These are phyloP conservation scores for Pneumocystis carinii DNA, from an alignment of 1,139 yeast genomes.

Conservation along the genomic window DNA sequence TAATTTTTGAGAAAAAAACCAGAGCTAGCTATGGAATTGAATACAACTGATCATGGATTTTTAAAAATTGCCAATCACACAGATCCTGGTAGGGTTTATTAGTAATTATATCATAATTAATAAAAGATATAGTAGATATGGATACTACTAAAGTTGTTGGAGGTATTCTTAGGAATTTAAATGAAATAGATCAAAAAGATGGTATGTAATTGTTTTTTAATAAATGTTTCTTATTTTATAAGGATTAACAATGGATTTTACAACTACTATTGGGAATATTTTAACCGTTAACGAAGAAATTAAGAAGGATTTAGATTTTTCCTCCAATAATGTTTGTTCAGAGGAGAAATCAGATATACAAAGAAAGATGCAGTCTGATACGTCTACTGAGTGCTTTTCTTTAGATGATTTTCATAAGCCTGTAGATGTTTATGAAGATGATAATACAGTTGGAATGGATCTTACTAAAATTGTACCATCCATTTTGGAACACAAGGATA, in stretches of 20 bases:
- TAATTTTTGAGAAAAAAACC: neutral
- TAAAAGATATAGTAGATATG: conserved; percentile 8
- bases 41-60: neutral
- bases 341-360: neutral
- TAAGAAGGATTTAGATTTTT: neutral
- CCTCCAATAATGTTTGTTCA: neutral
- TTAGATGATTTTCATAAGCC: neutral
- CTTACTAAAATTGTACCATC: neutral
- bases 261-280: conserved; percentile 6
- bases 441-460: conserved; percentile 10
- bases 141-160: conserved; percentile 15
- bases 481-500: neutral
- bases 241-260: conserved; percentile 12
- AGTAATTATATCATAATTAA: neutral
- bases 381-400: neutral
- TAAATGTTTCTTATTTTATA: neutral
- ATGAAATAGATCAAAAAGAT: neutral
- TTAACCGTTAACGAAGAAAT: neutral
- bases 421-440: conserved; percentile 7
- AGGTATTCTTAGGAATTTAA: neutral
- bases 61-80: neutral
- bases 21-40: neutral
- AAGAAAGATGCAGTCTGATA: neutral
- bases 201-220: neutral
- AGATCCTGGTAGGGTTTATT: neutral